Base-by-base conservation (phyloP, 768 basidiomycete species). In the Podaxis sp. region DNA sequence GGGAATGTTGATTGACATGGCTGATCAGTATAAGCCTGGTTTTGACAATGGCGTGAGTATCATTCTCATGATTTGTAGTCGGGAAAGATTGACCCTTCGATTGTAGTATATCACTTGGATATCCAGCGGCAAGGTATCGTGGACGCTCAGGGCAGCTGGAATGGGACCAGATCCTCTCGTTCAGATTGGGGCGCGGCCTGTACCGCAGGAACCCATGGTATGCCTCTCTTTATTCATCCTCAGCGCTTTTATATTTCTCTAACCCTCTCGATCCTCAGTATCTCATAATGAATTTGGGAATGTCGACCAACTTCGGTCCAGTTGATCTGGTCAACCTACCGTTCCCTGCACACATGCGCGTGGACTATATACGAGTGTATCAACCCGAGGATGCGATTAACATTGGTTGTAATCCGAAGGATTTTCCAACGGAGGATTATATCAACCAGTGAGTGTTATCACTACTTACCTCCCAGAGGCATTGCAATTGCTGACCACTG, bases 161-260 rank as follows among this genome's bases (percentile, higher is more conserved):
- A 72, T 95, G 72, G 90, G 77, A 0, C 77, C 89, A 10, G 87
- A 96, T 71, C 36, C 78, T 4, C 68, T 69, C 37, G 84, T 83
- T 1, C 69, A 90, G 62, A 88, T 96, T 38, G 81, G 84, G 15
- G 77, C 80, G 28, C 79, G 95, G 37, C 85, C 89, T 2, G 76
- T 96, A 12, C 80, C 95, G 0, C 84, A 87, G 65, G 95, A 97
- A 72, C 95, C 95, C 24, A 91, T 95, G 92, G 90, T 92, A 66
- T 52, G 84, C 63, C 17, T 22, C 17, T 33, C 37, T 22, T 10
- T 24, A 13, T 12, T 17, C 11, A n/a, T 20, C 4, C 10, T 50
- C 12, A 24, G 22, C 8, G 26, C 8, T 2, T 17, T 17, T 13
- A 12, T 41, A 5, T 17, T n/a, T 12, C 6, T 46, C 1, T 46